Evolutionary conservation across 2,329 filamentous ascomycete species (phyloP), one percentile per base, ranked within the genome.

Genomic region (Coleophoma eucalyptorum): DNA sequence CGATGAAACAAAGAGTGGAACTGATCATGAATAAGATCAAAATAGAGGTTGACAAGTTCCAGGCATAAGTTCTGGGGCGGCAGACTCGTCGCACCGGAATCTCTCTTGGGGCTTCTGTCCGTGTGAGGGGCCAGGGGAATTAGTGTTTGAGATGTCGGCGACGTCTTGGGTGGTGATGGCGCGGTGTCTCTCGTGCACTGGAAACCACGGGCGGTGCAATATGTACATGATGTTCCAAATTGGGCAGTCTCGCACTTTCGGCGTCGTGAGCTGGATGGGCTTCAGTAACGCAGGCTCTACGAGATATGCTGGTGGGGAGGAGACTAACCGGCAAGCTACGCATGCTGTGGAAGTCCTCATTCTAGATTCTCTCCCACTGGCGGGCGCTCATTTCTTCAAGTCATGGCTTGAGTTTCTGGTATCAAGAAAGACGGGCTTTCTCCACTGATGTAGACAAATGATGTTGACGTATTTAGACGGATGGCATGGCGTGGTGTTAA

Each of bases 1-100:
- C 58, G 55, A 51, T 69, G 66, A 52, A 67, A 67, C 34, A 69
- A 54, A 7, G 62, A 62, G 53, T 68, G 66, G 11, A 65, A 64
- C 49, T 65, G 59, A 34, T 67, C 65, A 47, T 68, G 66, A 19
- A 69, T 67, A 43, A 62, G 63, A 35, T 58, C 55, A 43, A 69
- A 61, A 45, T 71, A 69, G 5, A 66, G 54, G 38, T 69, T 64
- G 5, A 67, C 61, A 19, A 64, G 52, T 49, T 64, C 60, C 20
- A 34, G 13, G 33, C 48, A 46, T 8, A 50, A 16, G 12, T 20
- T 11, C 42, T 44, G 42, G 13, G 42, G 42, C 16, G 42, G 42
- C 11, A 44, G 26, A 26, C 10, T 26, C 20, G 21, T 44, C 20
- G 20, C 26, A 6, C 19, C 20, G 15, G 18, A 6, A 8, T 44